Evolutionary conservation across 345 rosid species (phyloP).

Genomic region (Isatis tinctoria): DNA sequence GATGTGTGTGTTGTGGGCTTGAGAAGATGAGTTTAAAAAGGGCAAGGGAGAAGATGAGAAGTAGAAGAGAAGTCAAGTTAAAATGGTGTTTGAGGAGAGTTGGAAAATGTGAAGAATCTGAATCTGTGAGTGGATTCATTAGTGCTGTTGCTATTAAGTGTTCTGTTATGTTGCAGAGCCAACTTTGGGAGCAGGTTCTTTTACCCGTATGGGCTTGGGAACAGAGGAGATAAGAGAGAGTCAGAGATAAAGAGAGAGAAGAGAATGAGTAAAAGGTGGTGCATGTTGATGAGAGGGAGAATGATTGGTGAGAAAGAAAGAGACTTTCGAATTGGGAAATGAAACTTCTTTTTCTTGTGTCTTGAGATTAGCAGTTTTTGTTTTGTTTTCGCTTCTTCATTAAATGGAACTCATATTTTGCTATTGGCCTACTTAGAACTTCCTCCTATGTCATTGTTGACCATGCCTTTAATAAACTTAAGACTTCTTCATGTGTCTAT

Average conservation of each 20-base stretch:
- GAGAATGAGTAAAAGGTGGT: conserved; percentile 27
- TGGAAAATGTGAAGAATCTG: conserved; percentile 55
- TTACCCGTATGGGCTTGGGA: conserved; percentile 70
- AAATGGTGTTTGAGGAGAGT: conserved; percentile 31
- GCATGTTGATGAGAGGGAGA: conserved; percentile 39
- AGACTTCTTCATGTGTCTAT: background rate
- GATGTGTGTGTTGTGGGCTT: background rate
- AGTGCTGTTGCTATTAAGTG: conserved; percentile 33
- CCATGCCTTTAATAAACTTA: background rate
- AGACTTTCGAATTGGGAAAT: conserved; percentile 41
- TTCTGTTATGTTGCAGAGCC: conserved; percentile 36
- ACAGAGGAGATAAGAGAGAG: conserved; percentile 57
- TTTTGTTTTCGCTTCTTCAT: background rate
- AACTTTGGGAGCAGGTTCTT: conserved; percentile 35
- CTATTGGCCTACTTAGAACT: conserved; percentile 12
- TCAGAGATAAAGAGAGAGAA: conserved; percentile 31
- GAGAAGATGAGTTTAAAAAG: conserved; percentile 18
- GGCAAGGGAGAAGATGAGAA: conserved; percentile 5
- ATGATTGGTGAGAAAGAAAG: conserved; percentile 42
- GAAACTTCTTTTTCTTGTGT: conserved; percentile 12
- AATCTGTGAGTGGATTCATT: conserved; percentile 31
- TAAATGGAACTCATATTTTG: background rate
- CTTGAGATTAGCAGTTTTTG: conserved; percentile 20
- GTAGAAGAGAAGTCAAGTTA: conserved; percentile 29
- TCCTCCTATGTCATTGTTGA: background rate